Evolutionary conservation across 805 yeast genomes (phyloP).

Genomic region (Pichia phayaonensis): DNA sequence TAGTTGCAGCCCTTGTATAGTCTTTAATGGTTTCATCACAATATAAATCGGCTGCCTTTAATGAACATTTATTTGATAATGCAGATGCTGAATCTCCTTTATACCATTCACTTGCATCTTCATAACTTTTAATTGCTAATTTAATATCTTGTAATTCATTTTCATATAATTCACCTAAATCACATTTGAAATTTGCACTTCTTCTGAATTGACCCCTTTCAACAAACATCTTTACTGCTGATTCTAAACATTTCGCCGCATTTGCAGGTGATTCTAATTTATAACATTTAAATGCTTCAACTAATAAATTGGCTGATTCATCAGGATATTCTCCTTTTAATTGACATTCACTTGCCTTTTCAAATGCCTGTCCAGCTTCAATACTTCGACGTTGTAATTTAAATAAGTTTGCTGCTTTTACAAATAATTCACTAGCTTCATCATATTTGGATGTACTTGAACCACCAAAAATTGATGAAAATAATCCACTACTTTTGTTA

Average conservation of each 20-base stretch:
- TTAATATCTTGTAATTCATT: slow-evolving; percentile 56
- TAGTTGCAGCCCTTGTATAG: slow-evolving; percentile 65
- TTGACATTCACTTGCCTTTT: slow-evolving; percentile 79
- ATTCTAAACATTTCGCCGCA: slow-evolving; percentile 68
- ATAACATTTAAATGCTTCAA: slow-evolving; percentile 87
- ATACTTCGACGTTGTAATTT: slow-evolving; percentile 65
- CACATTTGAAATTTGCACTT: slow-evolving; percentile 91
- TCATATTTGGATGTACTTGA: slow-evolving; percentile 60
- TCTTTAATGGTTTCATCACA: slow-evolving; percentile 59
- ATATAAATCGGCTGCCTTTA: slow-evolving; percentile 83
- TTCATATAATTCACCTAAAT: slow-evolving; percentile 82
- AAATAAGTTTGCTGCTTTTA: slow-evolving; percentile 90
- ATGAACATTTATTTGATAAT: slow-evolving; percentile 74
- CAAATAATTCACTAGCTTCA: slow-evolving; percentile 85
- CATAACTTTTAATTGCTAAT: slow-evolving; percentile 71
- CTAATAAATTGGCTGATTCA: slow-evolving; percentile 83
- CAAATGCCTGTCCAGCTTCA: slow-evolving; percentile 76
- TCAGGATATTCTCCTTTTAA: slow-evolving; percentile 68
- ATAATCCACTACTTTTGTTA: slow-evolving; percentile 60
- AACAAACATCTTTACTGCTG: slow-evolving; percentile 79
- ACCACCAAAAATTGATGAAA: slow-evolving; percentile 57
- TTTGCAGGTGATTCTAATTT: slow-evolving; percentile 64
- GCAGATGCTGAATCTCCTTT: slow-evolving; percentile 91
- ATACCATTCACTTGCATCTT: slow-evolving; percentile 95
- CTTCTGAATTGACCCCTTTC: slow-evolving; percentile 91